phyloP scores from a whole-genome alignment of 2,329 filamentous ascomycete species.

The Colletotrichum sp. region DNA sequence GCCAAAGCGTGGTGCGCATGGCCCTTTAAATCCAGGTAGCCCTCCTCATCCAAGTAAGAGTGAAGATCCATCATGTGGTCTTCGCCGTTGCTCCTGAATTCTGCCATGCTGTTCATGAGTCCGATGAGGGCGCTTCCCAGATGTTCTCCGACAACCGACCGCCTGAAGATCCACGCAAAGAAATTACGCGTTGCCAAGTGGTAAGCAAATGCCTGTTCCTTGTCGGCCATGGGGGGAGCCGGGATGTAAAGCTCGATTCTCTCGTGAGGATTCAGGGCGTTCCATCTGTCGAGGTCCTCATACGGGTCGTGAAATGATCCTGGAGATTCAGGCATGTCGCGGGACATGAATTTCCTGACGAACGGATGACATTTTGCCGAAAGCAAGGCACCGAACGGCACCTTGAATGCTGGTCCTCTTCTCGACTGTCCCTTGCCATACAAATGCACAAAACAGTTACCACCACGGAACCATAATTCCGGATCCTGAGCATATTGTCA shows the following conservation, averaged over 20 bases:
- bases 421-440: conserved; percentile 69
- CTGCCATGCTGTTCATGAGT: conserved; percentile 68
- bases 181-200: conserved; percentile 77
- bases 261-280: conserved; percentile 31
- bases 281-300: conserved; percentile 36
- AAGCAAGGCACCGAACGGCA: conserved; percentile 65
- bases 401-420: conserved; percentile 70
- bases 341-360: conserved; percentile 55
- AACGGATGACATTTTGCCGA: conserved; percentile 64
- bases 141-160: conserved; percentile 70
- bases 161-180: conserved; percentile 72
- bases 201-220: conserved; percentile 62
- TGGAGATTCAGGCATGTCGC: conserved; percentile 9
- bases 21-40: conserved; percentile 71
- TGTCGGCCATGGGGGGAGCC: conserved; percentile 58
- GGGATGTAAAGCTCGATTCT: conserved; percentile 73
- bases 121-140: conserved; percentile 69
- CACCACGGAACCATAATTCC: conserved; percentile 72
- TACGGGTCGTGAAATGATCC: conserved; percentile 3
- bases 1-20: conserved; percentile 73
- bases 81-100: conserved; percentile 59
- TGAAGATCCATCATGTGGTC: conserved; percentile 68
- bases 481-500: conserved; percentile 58
- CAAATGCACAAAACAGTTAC: conserved; percentile 74
- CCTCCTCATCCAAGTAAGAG: conserved; percentile 70